A percentile compares a stretch with the other conserved stretches of the same genome.
phyloP scores from a whole-genome alignment of 2,329 filamentous ascomycete species.

The Coniochaeta sp. region DNA sequence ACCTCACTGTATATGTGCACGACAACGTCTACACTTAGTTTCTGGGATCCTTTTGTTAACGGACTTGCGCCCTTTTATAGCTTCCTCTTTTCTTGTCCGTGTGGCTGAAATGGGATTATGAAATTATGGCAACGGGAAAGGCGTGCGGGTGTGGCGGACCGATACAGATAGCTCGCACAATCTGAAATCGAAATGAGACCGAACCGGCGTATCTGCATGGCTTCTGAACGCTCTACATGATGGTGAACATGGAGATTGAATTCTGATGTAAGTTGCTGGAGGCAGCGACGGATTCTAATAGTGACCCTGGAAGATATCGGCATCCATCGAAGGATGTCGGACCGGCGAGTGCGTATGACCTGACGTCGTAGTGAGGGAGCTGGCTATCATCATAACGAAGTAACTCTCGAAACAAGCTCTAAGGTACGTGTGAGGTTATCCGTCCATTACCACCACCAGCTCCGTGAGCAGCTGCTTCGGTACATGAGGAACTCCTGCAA shows the following conservation, averaged over 20 bases:
- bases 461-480: no score
- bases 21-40: not conserved
- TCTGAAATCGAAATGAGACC: slow-evolving; percentile 4
- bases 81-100: not conserved
- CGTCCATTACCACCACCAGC: no score
- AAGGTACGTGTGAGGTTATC: no score
- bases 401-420: no score
- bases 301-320: no score
- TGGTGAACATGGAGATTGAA: not conserved
- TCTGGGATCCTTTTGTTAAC: not conserved
- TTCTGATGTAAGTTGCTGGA: not conserved
- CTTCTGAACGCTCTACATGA: not conserved
- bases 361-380: no score
- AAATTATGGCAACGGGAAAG: not conserved
- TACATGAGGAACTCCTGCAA: no score
- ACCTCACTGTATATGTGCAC: not conserved
- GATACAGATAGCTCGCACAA: not conserved
- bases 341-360: no score
- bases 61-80: not conserved
- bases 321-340: no score
- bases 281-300: no score
- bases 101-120: not conserved
- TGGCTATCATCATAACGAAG: no score
- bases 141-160: not conserved
- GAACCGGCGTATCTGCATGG: not conserved